Evolutionary conservation across 345 rosid genomes (phyloP).

Genomic region (Camelina neglecta): DNA sequence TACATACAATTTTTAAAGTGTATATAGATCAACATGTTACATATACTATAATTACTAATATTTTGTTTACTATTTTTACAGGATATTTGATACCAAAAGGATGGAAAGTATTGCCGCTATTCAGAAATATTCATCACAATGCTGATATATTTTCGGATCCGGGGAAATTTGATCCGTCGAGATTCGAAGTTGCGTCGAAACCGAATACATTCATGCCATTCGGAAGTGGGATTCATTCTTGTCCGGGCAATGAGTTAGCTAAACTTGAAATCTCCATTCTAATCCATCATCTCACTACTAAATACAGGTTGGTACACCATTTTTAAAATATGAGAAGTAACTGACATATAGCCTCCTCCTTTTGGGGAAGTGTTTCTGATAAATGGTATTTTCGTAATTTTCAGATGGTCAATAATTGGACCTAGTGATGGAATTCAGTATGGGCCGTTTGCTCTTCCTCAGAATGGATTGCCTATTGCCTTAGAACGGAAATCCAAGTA

Average conservation of each 20-base stretch:
- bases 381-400: slow-evolving; percentile 29
- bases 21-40: neutral
- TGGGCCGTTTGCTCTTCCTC: slow-evolving; percentile 87
- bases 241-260: slow-evolving; percentile 91
- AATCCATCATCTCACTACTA: slow-evolving; percentile 86
- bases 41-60: neutral
- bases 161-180: slow-evolving; percentile 74
- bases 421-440: slow-evolving; percentile 70
- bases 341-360: neutral
- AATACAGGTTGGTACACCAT: slow-evolving; percentile 70
- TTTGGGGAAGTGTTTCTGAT: slow-evolving; percentile 47
- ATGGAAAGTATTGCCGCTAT: slow-evolving; percentile 91
- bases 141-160: slow-evolving; percentile 74
- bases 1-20: neutral
- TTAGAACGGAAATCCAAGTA: slow-evolving; percentile 49
- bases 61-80: slow-evolving; percentile 30
- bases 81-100: slow-evolving; percentile 92
- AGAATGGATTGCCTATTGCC: slow-evolving; percentile 80
- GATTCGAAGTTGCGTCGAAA: slow-evolving; percentile 79
- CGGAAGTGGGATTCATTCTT: slow-evolving; percentile 85
- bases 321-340: no score
- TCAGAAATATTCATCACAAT: slow-evolving; percentile 86
- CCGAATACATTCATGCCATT: slow-evolving; percentile 94
- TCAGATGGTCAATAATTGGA: slow-evolving; percentile 68
- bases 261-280: slow-evolving; percentile 76